Evolutionary conservation across 1,139 yeast genomes (phyloP).

Genomic region (Pichia sp.): DNA sequence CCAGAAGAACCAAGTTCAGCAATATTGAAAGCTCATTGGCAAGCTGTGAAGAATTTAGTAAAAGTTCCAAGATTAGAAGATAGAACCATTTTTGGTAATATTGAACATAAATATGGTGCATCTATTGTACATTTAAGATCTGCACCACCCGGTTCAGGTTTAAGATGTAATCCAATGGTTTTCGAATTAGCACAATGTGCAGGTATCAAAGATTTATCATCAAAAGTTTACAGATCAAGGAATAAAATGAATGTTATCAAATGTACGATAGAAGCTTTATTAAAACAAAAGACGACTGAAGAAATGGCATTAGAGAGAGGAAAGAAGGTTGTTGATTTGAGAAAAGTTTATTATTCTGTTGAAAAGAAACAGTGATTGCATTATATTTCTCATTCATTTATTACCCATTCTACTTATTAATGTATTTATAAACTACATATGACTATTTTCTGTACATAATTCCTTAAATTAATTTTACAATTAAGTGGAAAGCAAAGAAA

Average conservation of each 20-base stretch:
- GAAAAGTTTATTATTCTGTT: slow-evolving; percentile 74
- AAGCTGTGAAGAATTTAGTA: slow-evolving; percentile 79
- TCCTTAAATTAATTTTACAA: not conserved
- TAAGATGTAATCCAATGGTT: slow-evolving; percentile 84
- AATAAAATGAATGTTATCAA: slow-evolving; percentile 93
- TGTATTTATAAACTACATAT: not conserved
- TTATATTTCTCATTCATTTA: slow-evolving; percentile 6
- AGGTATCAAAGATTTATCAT: slow-evolving; percentile 89
- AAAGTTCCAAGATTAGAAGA: slow-evolving; percentile 83
- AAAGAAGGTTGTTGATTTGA: slow-evolving; percentile 87
- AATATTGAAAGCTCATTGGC: slow-evolving; percentile 83
- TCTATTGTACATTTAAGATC: slow-evolving; percentile 75
- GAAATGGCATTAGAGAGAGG: slow-evolving; percentile 92
- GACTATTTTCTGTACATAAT: slow-evolving; percentile 11
- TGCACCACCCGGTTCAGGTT: slow-evolving; percentile 91
- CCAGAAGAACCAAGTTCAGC: slow-evolving; percentile 74
- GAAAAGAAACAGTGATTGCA: slow-evolving; percentile 10
- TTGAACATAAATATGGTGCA: slow-evolving; percentile 81
- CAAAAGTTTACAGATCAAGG: slow-evolving; percentile 86
- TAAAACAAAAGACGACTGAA: slow-evolving; percentile 70
- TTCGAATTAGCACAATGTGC: slow-evolving; percentile 91
- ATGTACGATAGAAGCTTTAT: slow-evolving; percentile 80
- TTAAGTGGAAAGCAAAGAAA: not conserved
- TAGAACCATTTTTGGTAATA: slow-evolving; percentile 83
- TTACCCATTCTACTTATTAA: not conserved